These are phyloP conservation scores for Chlorencoelia australis DNA, from an alignment of 2,329 filamentous ascomycete species.

Conservation along the genomic window DNA sequence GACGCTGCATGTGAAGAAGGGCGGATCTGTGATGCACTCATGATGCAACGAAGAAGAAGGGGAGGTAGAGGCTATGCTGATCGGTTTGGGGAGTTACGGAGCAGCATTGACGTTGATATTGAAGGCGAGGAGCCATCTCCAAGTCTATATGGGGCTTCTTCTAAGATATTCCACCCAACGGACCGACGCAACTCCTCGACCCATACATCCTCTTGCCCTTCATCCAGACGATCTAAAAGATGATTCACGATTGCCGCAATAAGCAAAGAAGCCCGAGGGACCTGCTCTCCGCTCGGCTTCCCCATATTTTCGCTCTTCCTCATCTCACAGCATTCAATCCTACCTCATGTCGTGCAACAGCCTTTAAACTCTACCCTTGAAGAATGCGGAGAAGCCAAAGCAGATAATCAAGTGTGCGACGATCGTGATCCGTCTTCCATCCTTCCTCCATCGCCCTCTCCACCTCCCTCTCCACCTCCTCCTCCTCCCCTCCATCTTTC, in stretches of 20 bases:
- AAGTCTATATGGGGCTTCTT: conserved; percentile 1
- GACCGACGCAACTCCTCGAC: not conserved
- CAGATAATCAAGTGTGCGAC: not conserved
- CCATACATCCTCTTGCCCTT: not conserved
- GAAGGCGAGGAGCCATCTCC: conserved; percentile 3
- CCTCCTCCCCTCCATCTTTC: not conserved
- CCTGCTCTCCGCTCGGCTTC: not conserved
- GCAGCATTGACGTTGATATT: not conserved
- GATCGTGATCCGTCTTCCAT: not conserved
- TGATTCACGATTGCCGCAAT: conserved; percentile 4
- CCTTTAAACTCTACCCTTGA: conserved; percentile 2
- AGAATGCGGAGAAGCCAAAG: conserved; percentile 4
- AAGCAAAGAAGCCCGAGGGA: conserved; percentile 4
- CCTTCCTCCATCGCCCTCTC: not conserved
- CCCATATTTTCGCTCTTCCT: not conserved
- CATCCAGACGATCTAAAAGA: not conserved
- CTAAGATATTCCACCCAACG: not conserved
- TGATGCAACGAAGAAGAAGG: not conserved
- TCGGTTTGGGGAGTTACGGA: not conserved
- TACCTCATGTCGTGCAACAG: not conserved
- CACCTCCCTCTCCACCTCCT: not conserved
- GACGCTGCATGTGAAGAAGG: not conserved
- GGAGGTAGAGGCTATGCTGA: not conserved
- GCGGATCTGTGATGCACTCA: not conserved
- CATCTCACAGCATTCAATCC: not conserved